Evolutionary conservation across 441 rosid species (phyloP), one percentile per base, ranked within the genome.

Genomic region (Syzygium malaccense): DNA sequence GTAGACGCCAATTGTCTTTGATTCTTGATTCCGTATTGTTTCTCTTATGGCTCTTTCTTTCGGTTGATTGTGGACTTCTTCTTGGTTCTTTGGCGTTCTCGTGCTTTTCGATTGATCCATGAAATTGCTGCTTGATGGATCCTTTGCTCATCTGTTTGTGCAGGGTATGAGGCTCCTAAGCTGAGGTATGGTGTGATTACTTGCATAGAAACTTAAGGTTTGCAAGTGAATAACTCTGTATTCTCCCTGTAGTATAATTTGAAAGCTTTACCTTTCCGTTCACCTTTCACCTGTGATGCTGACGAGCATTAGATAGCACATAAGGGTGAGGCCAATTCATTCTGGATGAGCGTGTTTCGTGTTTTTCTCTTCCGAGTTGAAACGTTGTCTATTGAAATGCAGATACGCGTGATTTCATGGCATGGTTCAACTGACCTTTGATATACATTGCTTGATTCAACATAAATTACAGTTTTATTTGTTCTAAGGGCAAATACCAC

Each of bases 161-260:
- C 86, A 85, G 86, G 86, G 60, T 85, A 53, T 55, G 86, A 85
- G 60, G 86, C 86, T 55, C 86, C 86, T 12, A 85, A 85, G 48
- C 60, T 85, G 86, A 85, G 86, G 86, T 85, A 85, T 53, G 41
- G 4, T 53, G 86, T n/a, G 7, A 49, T 53, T 84, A 55, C 33
- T 8, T 8, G 45, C 45, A 9, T 8, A 28, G 79, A 33, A 68
- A 18, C 79, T 68, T 68, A 8, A 0, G 20, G 49, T 71, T 11
- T 71, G 13, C 4, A 4, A 37, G n/a, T 37, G 80, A 71, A 37
- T 71, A 6, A 71, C 49, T 71, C 28, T 71, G 80, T 19, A 11
- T 71, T 37, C 7, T 37, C 80, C 28, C 13, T 13, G 37, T 12
- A 37, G 80, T 51, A 71, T 37, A 71, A 71, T 37, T 37, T 37